A percentile compares a stretch with the other conserved stretches of the same genome.
Evolutionary conservation across 2,329 filamentous ascomycete genomes (phyloP).

Genomic region (Calonectria hawksworthii): DNA sequence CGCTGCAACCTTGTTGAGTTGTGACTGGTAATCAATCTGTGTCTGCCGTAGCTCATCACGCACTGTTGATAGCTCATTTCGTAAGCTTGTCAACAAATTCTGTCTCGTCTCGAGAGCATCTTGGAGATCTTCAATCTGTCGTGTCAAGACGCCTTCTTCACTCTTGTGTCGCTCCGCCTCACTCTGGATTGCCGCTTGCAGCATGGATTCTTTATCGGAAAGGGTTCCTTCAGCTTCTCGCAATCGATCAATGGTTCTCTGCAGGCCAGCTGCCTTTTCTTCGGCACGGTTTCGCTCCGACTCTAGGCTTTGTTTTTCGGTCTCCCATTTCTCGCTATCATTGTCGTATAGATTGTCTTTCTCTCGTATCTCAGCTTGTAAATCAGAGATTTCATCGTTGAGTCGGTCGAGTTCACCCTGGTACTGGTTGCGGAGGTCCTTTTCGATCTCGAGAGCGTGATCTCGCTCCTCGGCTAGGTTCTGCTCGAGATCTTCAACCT

Average conservation of each 20-base stretch:
- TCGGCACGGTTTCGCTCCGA: slow-evolving; percentile 76
- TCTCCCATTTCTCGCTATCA: slow-evolving; percentile 81
- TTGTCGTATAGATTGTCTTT: slow-evolving; percentile 79
- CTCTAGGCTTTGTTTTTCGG: slow-evolving; percentile 72
- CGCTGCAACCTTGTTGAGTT: slow-evolving; percentile 75
- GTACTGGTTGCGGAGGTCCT: slow-evolving; percentile 65
- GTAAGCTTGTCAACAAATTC: slow-evolving; percentile 73
- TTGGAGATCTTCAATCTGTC: slow-evolving; percentile 82
- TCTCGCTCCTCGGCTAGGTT: slow-evolving; percentile 68
- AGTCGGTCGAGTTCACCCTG: slow-evolving; percentile 64
- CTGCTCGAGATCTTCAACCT: slow-evolving; percentile 62
- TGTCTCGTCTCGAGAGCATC: slow-evolving; percentile 78
- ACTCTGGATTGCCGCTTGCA: slow-evolving; percentile 77
- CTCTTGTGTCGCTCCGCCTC: slow-evolving; percentile 79
- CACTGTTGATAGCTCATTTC: slow-evolving; percentile 74
- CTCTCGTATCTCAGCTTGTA: slow-evolving; percentile 76
- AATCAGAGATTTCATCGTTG: slow-evolving; percentile 71
- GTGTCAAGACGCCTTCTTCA: slow-evolving; percentile 77
- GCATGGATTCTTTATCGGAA: slow-evolving; percentile 75
- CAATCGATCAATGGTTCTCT: slow-evolving; percentile 78
- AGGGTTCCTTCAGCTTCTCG: slow-evolving; percentile 77
- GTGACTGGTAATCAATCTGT: slow-evolving; percentile 72
- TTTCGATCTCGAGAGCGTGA: slow-evolving; percentile 71
- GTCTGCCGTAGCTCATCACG: slow-evolving; percentile 80
- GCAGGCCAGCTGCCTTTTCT: slow-evolving; percentile 76